Base-by-base conservation (phyloP, 2,329 filamentous ascomycete species). In the Aspergillus terreus region DNA sequence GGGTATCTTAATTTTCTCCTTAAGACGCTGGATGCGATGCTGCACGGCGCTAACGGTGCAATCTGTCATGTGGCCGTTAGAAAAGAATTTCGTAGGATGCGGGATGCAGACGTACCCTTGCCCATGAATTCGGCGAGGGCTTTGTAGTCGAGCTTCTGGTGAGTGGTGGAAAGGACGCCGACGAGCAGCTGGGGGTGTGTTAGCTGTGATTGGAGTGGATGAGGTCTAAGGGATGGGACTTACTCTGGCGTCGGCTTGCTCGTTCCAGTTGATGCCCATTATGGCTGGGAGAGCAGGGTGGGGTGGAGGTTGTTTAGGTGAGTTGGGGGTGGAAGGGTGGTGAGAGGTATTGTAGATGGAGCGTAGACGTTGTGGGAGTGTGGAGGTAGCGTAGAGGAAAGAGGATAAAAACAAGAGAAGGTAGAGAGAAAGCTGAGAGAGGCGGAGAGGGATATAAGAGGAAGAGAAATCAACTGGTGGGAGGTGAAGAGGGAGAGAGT, bases 241-340 rank as follows among this genome's bases (percentile, higher is more conserved):
- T 59, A 68, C 66, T 56, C 58, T 64, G n/a, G 63, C 63, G 25
- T 68, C 65, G 0, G 57, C 48, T n/a, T 63, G 40, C 0, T 58
- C 50, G 6, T 60, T 58, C 67, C 67, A 69, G 0, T 33, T 58
- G 27, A 67, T 66, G 6, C 62, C 57, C 65, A 68, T 69, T 2
- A 46, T 62, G 33, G 19, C 2, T 46, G n/a, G 25, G 11, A 17
- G n/a, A 6, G 41, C 6, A 17, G 4, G 21, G 5, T 36, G 5
- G 2, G 14, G 9, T 9, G 32, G 21, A n/a, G 17, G 19, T 25
- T 15, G 40, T 12, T 42, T n/a, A 5, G 43, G 12, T 12, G 10
- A 27, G 4, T 25, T 44, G 21, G 11, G 19, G 25, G 14, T 36
- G n/a, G 5, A 6, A 35, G 12, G 15, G 19, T 35, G 15, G 11